A percentile compares a stretch with the other conserved stretches of the same genome.
Evolutionary conservation across 805 yeast genomes (phyloP).

Genomic region (Crinitomyces ghanaensis): DNA sequence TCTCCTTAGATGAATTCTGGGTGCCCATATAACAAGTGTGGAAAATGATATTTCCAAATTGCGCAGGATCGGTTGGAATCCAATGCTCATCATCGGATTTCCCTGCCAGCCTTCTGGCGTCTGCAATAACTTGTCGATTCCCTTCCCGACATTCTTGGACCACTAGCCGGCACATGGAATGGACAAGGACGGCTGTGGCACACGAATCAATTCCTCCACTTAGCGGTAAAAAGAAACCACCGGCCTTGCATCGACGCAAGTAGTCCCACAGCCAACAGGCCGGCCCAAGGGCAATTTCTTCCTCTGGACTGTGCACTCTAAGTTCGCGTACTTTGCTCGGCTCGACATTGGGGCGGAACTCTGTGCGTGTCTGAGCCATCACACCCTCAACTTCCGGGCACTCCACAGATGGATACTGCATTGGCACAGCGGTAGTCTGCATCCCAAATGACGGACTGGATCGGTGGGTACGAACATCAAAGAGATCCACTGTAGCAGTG

Average conservation of each 20-base stretch:
- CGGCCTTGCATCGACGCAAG: conserved; percentile 76
- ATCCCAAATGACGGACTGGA: conserved; percentile 59
- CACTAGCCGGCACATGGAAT: conserved; percentile 86
- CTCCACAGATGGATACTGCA: conserved; percentile 23
- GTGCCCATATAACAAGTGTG: conserved; percentile 97
- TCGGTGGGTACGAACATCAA: conserved; percentile 79
- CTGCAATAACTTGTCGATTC: conserved; percentile 63
- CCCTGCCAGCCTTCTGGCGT: conserved; percentile 59
- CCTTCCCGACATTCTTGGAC: conserved; percentile 57
- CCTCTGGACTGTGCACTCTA: conserved; percentile 73
- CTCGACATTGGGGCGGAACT: conserved; percentile 45
- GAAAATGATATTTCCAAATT: conserved; percentile 63
- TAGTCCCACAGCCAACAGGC: conserved; percentile 99
- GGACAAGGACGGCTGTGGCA: conserved; percentile 91
- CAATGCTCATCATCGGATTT: conserved; percentile 37
- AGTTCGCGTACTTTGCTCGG: conserved; percentile 47
- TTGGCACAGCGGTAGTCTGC: conserved; percentile 44
- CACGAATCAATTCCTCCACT: conserved; percentile 98
- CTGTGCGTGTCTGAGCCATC: conserved; percentile 7
- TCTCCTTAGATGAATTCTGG: conserved; percentile 77
- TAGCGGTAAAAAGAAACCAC: conserved; percentile 86
- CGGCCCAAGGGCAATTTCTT: conserved; percentile 95
- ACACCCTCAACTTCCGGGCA: conserved; percentile 15
- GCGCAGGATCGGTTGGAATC: conserved; percentile 63
- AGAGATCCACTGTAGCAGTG: conserved; percentile 88